Evolutionary conservation across 2,329 filamentous ascomycete species (phyloP), one percentile per base, ranked within the genome.

Genomic region (Allantophomopsis cytisporea): DNA sequence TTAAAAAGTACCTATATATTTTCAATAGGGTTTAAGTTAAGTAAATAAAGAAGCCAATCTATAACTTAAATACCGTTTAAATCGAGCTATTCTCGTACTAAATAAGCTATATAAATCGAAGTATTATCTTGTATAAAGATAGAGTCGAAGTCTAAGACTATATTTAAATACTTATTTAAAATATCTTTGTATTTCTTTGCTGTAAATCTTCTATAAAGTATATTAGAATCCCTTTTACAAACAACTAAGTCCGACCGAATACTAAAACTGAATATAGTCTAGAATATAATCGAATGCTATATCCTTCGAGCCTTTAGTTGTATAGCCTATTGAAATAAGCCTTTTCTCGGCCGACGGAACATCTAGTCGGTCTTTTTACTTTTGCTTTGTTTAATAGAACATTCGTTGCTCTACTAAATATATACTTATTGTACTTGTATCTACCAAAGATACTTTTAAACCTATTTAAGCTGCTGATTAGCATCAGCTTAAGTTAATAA

Each of bases 21-120:
- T 20, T 40, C 34, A 36, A 40, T 40, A 23, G 31, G 38, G 34
- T 41, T 40, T 15, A 40, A 35, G 31, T 40, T 18, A 17, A 18
- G 31, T 20, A 20, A 23, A 31, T 40, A 40, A 31, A 23, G 28
- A 15, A 23, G 37, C 37, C 37, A 38, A 31, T 31, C 20, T 23
- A 38, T 38, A 13, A 38, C 37, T 17, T 11, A 8, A 18, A 37
- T 21, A 17, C 35, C 35, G 11, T 6, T 18, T 11, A 14, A 10
- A 18, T 18, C 6, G 13, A 37, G 14, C 13, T 13, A 6, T 10
- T 37, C 18, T 21, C 18, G 10, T 7, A 37, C 14, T 11, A 37
- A 18, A 17, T 37, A 14, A 18, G 7, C 35, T 18, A 6, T 17
- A 21, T 37, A 18, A 16, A 17, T 10, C 13, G 7, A 7, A 18